Percentiles rank a stretch among this genome's conserved stretches.
Evolutionary conservation across 2,329 filamentous ascomycete genomes (phyloP).

Genomic region (Fusarium fujikuroi): DNA sequence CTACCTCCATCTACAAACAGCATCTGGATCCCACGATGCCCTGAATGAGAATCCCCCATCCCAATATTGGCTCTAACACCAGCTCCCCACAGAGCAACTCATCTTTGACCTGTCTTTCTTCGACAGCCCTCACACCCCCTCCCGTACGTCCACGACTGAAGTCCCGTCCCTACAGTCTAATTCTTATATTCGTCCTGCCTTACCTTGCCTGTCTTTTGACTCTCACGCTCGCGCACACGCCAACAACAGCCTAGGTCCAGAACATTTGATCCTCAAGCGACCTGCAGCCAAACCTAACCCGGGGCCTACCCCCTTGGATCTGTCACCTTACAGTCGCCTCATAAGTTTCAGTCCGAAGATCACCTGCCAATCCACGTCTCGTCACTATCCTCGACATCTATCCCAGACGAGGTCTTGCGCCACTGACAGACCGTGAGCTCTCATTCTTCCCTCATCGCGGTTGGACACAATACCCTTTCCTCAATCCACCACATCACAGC

Average conservation of each 20-base stretch:
- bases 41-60: conserved; percentile 29
- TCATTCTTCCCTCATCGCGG: conserved; percentile 20
- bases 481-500: conserved; percentile 28
- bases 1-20: conserved; percentile 28
- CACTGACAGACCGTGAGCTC: conserved; percentile 30
- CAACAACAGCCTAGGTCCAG: conserved; percentile 38
- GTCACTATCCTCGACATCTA: conserved; percentile 26
- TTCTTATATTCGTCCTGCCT: conserved; percentile 22
- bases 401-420: conserved; percentile 33
- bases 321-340: conserved; percentile 42
- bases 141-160: conserved; percentile 12
- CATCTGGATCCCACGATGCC: conserved; percentile 33
- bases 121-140: conserved; percentile 21
- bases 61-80: conserved; percentile 24
- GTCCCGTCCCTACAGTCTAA: conserved; percentile 20
- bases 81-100: conserved; percentile 24
- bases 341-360: conserved; percentile 37
- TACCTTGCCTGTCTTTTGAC: conserved; percentile 23
- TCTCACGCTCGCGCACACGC: conserved; percentile 28
- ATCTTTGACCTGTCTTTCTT: conserved; percentile 10
- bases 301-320: conserved; percentile 25
- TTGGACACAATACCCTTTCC: conserved; percentile 33
- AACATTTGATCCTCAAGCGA: conserved; percentile 37
- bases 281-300: conserved; percentile 34
- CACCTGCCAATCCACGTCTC: conserved; percentile 38